A percentile compares a stretch with the other conserved stretches of the same genome.
These are phyloP conservation scores for Aspergillus sp. DNA, from an alignment of 2,329 filamentous ascomycete species.

Conservation along the genomic window DNA sequence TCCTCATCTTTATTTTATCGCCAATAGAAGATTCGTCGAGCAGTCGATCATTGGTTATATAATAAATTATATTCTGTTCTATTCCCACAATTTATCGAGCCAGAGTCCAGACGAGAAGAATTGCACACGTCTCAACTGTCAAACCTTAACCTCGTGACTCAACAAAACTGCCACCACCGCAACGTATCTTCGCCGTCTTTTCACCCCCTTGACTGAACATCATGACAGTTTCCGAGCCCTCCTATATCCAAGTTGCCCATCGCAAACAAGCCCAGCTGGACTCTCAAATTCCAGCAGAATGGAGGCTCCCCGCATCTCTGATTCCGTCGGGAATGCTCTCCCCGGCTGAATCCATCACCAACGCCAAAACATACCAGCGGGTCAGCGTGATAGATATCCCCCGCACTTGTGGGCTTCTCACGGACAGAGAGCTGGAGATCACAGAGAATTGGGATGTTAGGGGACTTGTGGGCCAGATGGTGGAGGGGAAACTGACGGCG, in stretches of 20 bases:
- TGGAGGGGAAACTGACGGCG: conserved; percentile 22
- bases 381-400: conserved; percentile 1
- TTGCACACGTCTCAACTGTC: too few species aligned
- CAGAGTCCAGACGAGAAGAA: too few species aligned
- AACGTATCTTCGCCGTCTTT: neutral
- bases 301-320: neutral
- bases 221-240: neutral
- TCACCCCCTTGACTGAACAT: neutral
- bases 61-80: too few species aligned
- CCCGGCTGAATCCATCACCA: neutral
- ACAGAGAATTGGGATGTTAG: conserved; percentile 40
- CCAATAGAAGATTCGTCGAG: too few species aligned
- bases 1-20: neutral
- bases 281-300: neutral
- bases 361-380: neutral
- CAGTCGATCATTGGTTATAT: too few species aligned
- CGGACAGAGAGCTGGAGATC: conserved; percentile 43
- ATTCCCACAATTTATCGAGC: neutral
- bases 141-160: too few species aligned
- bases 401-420: conserved; percentile 38
- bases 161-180: neutral
- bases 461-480: conserved; percentile 22
- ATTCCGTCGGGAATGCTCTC: neutral
- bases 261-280: neutral
- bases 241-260: neutral